Conservation (phyloP, 257 asterid species). For the Plantago ovata region DNA sequence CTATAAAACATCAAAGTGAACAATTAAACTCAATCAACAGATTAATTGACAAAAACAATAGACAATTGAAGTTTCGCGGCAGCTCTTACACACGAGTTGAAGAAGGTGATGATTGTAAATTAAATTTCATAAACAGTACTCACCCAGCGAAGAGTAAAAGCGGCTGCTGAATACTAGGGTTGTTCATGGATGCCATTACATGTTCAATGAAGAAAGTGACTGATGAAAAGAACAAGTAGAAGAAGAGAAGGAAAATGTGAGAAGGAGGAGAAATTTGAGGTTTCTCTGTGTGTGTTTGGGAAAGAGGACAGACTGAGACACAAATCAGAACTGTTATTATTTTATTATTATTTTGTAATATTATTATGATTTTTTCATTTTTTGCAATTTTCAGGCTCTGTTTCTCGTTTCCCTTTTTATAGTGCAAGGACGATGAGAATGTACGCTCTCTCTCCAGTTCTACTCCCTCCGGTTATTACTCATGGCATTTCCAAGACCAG, state of each 20-base stretch:
- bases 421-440: background rate
- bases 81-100: constrained; percentile 46
- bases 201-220: constrained; percentile 25
- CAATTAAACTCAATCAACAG: too few species aligned
- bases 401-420: background rate
- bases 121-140: constrained; percentile 8
- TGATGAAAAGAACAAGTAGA: constrained; percentile 18
- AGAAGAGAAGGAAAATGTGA: constrained; percentile 25
- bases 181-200: constrained; percentile 43
- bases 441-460: constrained; percentile 1
- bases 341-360: background rate
- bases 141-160: constrained; percentile 34
- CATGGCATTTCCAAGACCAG: background rate
- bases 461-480: background rate
- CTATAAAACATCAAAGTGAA: too few species aligned
- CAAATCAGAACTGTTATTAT: background rate
- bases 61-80: constrained; percentile 3
- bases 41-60: background rate
- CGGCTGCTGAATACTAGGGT: constrained; percentile 57
- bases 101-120: constrained; percentile 11
- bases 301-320: background rate
- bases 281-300: background rate
- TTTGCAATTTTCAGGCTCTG: background rate
- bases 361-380: constrained; percentile 9
- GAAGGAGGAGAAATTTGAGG: background rate